These are phyloP conservation scores for Populus pruinosa DNA, from an alignment of 345 rosid species.

Conservation along the genomic window DNA sequence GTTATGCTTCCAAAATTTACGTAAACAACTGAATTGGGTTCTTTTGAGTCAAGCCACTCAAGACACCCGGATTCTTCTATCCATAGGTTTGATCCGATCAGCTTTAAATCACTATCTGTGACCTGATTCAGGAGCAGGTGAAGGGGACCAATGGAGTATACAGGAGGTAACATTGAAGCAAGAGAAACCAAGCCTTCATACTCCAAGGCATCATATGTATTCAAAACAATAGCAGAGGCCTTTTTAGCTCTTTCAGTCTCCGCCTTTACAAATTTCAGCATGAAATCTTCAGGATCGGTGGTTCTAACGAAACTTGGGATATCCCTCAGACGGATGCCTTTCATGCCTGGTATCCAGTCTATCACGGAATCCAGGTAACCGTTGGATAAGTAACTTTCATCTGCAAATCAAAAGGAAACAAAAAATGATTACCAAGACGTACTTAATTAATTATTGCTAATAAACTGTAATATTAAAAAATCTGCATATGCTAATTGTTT, in stretches of 20 bases:
- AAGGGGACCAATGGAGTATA: conserved; percentile 15
- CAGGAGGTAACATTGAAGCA: neutral
- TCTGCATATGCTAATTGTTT: too few relatives aligned
- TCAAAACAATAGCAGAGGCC: conserved; percentile 12
- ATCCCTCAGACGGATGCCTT: conserved; percentile 15
- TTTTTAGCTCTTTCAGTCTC: conserved; percentile 3
- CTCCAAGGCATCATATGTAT: conserved; percentile 13
- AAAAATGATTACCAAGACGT: too few relatives aligned
- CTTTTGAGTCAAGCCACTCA: conserved; percentile 9
- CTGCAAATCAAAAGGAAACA: conserved; percentile 1
- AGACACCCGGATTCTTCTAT: conserved; percentile 5
- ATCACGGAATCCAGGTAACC: conserved; percentile 12
- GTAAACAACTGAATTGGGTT: conserved; percentile 10
- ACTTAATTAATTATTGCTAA: neutral
- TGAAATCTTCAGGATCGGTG: conserved; percentile 6
- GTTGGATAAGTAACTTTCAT: conserved; percentile 12
- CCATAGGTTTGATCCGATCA: conserved; percentile 16
- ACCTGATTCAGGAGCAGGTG: neutral
- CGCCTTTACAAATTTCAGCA: neutral
- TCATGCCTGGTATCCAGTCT: conserved; percentile 19
- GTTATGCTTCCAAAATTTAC: conserved; percentile 20
- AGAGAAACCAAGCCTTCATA: neutral
- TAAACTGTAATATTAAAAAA: neutral
- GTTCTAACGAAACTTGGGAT: conserved; percentile 14
- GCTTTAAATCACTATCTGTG: neutral